Percentiles rank a stretch among this genome's conserved stretches.
Conservation (phyloP, 345 rosid species). For the Nephelium lappaceum region DNA sequence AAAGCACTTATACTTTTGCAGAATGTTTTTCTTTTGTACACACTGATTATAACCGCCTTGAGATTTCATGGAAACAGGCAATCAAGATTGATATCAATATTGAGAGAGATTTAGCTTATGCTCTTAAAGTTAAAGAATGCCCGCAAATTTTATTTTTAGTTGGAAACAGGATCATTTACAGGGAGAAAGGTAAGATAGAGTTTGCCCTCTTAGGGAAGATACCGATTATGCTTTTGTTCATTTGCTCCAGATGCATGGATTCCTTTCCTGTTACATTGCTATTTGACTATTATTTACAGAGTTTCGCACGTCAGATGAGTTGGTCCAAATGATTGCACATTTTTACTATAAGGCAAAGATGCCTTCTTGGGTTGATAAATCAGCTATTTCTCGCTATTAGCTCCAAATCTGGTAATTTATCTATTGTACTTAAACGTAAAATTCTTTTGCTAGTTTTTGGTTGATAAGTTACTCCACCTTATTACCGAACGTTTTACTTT, state of each 20-base stretch:
- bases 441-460: background rate
- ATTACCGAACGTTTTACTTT: background rate
- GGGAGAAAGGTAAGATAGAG: constrained; percentile 68
- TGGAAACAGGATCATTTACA: constrained; percentile 67
- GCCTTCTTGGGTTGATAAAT: constrained; percentile 68
- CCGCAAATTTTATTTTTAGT: constrained; percentile 83
- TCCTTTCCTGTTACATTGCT: constrained; percentile 6
- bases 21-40: constrained; percentile 1
- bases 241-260: background rate
- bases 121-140: constrained; percentile 80
- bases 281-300: constrained; percentile 47
- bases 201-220: constrained; percentile 1
- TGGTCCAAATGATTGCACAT: constrained; percentile 89
- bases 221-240: background rate
- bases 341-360: constrained; percentile 90
- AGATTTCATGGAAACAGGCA: constrained; percentile 51
- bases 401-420: constrained; percentile 9
- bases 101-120: constrained; percentile 93
- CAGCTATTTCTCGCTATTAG: constrained; percentile 40
- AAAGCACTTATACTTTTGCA: constrained; percentile 15
- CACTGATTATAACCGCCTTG: constrained; percentile 8
- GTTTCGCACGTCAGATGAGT: constrained; percentile 69
- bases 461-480: background rate
- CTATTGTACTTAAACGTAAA: background rate
- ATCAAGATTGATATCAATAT: constrained; percentile 83